Evolutionary conservation across 2,329 filamentous ascomycete genomes (phyloP).

Genomic region (Epichloe glyceriae): DNA sequence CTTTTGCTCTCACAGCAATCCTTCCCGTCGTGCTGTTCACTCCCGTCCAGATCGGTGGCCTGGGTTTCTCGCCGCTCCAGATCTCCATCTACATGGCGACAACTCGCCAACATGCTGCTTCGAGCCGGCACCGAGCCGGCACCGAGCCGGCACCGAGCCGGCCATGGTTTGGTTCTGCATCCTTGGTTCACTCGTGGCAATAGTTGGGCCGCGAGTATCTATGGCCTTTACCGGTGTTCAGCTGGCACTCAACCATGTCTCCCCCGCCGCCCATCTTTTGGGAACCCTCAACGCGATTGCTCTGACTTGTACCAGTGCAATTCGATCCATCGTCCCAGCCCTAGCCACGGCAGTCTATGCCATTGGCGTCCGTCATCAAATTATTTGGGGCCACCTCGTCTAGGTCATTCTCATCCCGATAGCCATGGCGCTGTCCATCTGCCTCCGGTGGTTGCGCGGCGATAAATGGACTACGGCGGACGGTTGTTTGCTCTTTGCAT

Average conservation of each 20-base stretch:
- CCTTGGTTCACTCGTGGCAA: constrained; percentile 24
- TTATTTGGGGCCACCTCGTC: constrained; percentile 44
- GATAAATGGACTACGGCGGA: not conserved
- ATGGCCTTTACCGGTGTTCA: constrained; percentile 63
- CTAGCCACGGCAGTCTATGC: constrained; percentile 57
- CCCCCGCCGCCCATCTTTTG: constrained; percentile 49
- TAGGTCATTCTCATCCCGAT: constrained; percentile 22
- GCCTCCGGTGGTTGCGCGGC: constrained; percentile 16
- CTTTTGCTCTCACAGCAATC: constrained; percentile 59
- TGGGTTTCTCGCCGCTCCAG: constrained; percentile 45
- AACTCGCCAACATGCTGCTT: constrained; percentile 40
- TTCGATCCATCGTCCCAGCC: constrained; percentile 54
- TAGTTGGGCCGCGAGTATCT: constrained; percentile 46
- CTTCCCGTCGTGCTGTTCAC: constrained; percentile 58
- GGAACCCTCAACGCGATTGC: constrained; percentile 55
- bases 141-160: constrained; percentile 22
- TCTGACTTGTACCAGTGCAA: constrained; percentile 45
- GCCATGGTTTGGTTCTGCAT: constrained; percentile 43
- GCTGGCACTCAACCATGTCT: constrained; percentile 61
- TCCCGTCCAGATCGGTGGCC: constrained; percentile 46
- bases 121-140: constrained; percentile 23
- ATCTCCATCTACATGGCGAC: constrained; percentile 56
- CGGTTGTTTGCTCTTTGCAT: no score
- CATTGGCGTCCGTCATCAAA: constrained; percentile 46
- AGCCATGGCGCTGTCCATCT: constrained; percentile 15